Base-by-base conservation (phyloP, 768 basidiomycete genomes). In the Suillus hirtellus region DNA sequence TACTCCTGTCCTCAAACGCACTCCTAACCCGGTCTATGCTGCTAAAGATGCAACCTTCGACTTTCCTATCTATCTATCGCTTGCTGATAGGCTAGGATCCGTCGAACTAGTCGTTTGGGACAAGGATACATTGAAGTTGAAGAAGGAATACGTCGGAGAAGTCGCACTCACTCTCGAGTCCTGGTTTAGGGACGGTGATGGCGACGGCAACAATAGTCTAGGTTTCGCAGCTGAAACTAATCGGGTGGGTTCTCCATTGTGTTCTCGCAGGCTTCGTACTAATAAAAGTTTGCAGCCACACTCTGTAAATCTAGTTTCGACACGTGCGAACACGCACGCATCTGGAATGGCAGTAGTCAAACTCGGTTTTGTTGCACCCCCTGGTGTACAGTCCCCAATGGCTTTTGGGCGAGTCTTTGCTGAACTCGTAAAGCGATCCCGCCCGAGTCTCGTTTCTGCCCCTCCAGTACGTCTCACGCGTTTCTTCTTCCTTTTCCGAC, bases 121-220 rank as follows among this genome's bases (percentile, higher is more conserved):
- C 76, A 95, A 90, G 78, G 96, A 98, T 75, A 79, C 92, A 67
- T 73, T 95, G 69, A 58, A 58, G 17, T 63, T 78, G 62, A 85
- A 82, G 70, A 97, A 95, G 78, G 96, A 98, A 52, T 99, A 97
- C 73, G 82, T 99, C 17, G 97, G 97, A 17, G 96, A 99, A 75
- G 84, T 86, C 5, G 84, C 89, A 0, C 67, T 98, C 8, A 84
- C 86, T 0, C 72, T 96, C n/a, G 88, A 88, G 21, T 87, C 92
- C 40, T 96, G 94, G 93, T 97, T 95, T 59, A 21, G 67, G 62
- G 63, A 80, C 65, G 46, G 79, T 71, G 62, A 73, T 31, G 31
- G 31, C 31, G 31, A 31, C 5, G 31, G 31, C 31, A 31, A 31
- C 31, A 31, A 31, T 19, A 76, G 78, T 0, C 84, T 81, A 64